Conservation (phyloP, 768 basidiomycete species). For the Suillus fuscotomentosus region DNA sequence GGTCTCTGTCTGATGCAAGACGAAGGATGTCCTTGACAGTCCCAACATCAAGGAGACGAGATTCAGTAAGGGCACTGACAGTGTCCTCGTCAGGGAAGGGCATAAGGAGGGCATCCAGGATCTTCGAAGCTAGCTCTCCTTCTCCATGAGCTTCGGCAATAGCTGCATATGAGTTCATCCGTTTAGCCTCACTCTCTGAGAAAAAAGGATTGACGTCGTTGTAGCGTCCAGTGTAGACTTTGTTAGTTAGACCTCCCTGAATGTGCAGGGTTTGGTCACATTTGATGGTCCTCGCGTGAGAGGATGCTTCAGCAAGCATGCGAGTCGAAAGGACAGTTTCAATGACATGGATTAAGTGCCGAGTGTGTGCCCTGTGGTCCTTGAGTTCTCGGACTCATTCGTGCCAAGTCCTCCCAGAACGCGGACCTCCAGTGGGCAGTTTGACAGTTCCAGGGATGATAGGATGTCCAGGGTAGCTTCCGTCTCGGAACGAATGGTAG, state of each 20-base stretch:
- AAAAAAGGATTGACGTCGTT: neutral
- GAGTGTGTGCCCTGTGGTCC: too few relatives aligned
- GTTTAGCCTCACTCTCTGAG: neutral
- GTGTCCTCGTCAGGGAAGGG: neutral
- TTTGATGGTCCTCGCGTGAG: fast-evolving
- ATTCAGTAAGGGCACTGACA: neutral
- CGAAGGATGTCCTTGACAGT: too few relatives aligned
- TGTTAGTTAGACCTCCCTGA: neutral
- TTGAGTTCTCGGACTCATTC: too few relatives aligned
- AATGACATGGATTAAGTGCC: neutral
- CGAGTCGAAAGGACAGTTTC: neutral
- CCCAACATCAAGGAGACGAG: too few relatives aligned
- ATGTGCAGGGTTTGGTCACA: neutral
- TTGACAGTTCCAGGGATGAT: too few relatives aligned
- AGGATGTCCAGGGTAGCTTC: too few relatives aligned
- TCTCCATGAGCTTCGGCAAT: neutral
- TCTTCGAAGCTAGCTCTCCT: neutral
- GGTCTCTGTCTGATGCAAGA: too few relatives aligned
- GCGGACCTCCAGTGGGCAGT: too few relatives aligned
- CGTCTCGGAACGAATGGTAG: too few relatives aligned
- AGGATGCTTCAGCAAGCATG: neutral
- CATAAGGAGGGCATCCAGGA: neutral
- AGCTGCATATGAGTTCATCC: neutral
- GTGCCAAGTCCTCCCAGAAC: too few relatives aligned
- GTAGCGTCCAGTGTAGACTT: neutral